phyloP scores from a whole-genome alignment of 495 filamentous ascomycete species.

The Aspergillus conjunctus region DNA sequence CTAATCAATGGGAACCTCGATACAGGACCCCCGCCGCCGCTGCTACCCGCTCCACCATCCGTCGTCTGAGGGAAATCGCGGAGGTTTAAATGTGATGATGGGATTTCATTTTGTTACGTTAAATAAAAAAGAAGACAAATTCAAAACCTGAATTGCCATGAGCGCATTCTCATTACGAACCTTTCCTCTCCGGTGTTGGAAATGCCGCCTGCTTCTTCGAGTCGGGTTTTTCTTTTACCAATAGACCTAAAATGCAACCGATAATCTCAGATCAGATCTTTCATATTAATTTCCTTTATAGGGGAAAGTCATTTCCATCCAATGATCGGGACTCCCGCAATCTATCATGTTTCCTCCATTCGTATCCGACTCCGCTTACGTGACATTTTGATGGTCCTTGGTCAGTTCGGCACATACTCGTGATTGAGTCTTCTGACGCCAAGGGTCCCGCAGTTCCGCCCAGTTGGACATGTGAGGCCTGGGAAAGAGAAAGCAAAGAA shows the following conservation, averaged over 20 bases:
- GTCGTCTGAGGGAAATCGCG: slow-evolving; percentile 95
- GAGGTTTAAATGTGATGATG: slow-evolving; percentile 74
- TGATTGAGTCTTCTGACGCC: slow-evolving; percentile 24
- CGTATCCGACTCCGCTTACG: slow-evolving; percentile 5
- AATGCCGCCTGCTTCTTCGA: slow-evolving; percentile 20
- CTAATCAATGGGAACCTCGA: slow-evolving; percentile 25
- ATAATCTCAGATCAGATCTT: slow-evolving; percentile 22
- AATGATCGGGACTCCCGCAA: neutral
- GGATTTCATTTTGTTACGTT: slow-evolving; percentile 50
- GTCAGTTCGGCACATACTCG: slow-evolving; percentile 7
- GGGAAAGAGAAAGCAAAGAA: neutral
- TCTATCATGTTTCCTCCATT: neutral
- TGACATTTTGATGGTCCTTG: neutral
- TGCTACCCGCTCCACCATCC: slow-evolving; percentile 94
- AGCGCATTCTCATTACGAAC: slow-evolving; percentile 25
- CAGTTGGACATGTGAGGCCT: slow-evolving; percentile 16
- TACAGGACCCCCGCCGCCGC: slow-evolving; percentile 91
- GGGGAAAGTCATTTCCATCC: neutral
- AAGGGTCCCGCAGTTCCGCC: neutral
- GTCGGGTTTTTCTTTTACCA: slow-evolving; percentile 13
- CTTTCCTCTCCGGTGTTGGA: slow-evolving; percentile 21
- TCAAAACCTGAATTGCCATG: slow-evolving; percentile 38
- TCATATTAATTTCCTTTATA: slow-evolving; percentile 4
- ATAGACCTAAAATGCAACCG: slow-evolving; percentile 29
- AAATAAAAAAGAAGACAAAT: slow-evolving; percentile 50